phyloP scores from a whole-genome alignment of 2,329 filamentous ascomycete species.

The Aquanectria penicillioides region DNA sequence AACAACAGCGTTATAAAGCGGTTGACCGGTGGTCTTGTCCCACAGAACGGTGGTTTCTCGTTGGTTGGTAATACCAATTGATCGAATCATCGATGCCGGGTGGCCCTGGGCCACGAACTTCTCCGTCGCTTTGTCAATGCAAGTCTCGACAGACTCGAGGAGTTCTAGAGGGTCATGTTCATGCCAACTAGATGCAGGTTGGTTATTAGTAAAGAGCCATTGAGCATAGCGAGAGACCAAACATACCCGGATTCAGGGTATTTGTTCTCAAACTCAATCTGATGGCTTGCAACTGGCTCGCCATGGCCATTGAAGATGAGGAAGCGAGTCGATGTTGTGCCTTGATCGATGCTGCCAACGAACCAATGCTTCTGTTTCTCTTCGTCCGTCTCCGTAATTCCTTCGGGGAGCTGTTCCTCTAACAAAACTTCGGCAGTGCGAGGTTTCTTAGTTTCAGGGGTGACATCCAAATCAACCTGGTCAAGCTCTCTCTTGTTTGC shows the following conservation, averaged over 20 bases:
- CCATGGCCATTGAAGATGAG: constrained; percentile 87
- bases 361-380: constrained; percentile 64
- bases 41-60: constrained; percentile 88
- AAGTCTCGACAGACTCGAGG: constrained; percentile 77
- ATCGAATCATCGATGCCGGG: constrained; percentile 73
- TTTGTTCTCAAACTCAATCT: constrained; percentile 86
- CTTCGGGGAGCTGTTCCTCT: constrained; percentile 44
- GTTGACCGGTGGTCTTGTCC: constrained; percentile 83
- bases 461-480: constrained; percentile 8
- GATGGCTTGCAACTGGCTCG: constrained; percentile 82
- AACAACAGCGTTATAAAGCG: constrained; percentile 85
- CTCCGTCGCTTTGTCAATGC: constrained; percentile 80
- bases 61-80: constrained; percentile 90
- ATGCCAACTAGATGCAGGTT: constrained; percentile 73
- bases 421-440: constrained; percentile 36
- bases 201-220: not conserved
- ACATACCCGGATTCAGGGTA: constrained; percentile 87
- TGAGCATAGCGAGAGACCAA: not conserved
- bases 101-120: constrained; percentile 78
- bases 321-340: constrained; percentile 89
- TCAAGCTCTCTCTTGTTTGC: constrained; percentile 24
- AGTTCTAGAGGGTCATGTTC: constrained; percentile 87
- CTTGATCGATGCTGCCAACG: constrained; percentile 90
- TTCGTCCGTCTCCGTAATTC: constrained; percentile 45
- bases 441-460: constrained; percentile 31